phyloP scores from a whole-genome alignment of 352 stramenopile species.

The Discostella stelligera region DNA sequence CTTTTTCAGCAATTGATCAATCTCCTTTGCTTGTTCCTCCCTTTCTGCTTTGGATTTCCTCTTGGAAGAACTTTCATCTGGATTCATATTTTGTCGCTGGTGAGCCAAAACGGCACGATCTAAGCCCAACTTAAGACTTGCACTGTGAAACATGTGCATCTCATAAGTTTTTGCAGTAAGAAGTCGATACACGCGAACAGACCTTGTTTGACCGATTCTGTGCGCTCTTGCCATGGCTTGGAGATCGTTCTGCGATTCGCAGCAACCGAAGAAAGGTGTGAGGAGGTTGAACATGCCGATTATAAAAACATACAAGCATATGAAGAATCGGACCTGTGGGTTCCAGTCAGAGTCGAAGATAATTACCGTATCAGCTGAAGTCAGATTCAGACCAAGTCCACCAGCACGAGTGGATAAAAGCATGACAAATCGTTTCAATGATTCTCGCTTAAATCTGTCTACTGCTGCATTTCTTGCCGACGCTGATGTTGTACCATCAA shows the following conservation, averaged over 20 bases:
- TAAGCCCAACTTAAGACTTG: constrained; percentile 96
- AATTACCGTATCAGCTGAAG: constrained; percentile 96
- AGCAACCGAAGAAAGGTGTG: neutral
- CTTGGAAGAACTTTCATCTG: constrained; percentile 79
- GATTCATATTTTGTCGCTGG: constrained; percentile 84
- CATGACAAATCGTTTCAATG: constrained; percentile 98
- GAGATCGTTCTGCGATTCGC: constrained; percentile 35
- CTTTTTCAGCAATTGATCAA: constrained; percentile 95
- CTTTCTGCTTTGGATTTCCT: constrained; percentile 83
- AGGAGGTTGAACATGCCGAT: neutral
- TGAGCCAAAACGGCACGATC: constrained; percentile 95
- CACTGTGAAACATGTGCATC: constrained; percentile 99
- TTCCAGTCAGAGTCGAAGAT: constrained; percentile 99
- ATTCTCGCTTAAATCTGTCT: constrained; percentile 96
- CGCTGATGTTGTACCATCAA: constrained; percentile 94
- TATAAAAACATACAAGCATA: neutral
- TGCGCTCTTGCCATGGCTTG: constrained; percentile 91
- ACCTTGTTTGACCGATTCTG: constrained; percentile 98
- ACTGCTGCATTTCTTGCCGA: constrained; percentile 92
- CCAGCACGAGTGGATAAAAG: constrained; percentile 93
- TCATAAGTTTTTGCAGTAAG: constrained; percentile 99
- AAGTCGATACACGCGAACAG: constrained; percentile 96
- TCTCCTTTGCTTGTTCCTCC: constrained; percentile 85
- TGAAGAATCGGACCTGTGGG: constrained; percentile 77
- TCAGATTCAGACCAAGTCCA: constrained; percentile 94